Conservation (phyloP, 2,329 filamentous ascomycete genomes). For the Geosmithia morbida region DNA sequence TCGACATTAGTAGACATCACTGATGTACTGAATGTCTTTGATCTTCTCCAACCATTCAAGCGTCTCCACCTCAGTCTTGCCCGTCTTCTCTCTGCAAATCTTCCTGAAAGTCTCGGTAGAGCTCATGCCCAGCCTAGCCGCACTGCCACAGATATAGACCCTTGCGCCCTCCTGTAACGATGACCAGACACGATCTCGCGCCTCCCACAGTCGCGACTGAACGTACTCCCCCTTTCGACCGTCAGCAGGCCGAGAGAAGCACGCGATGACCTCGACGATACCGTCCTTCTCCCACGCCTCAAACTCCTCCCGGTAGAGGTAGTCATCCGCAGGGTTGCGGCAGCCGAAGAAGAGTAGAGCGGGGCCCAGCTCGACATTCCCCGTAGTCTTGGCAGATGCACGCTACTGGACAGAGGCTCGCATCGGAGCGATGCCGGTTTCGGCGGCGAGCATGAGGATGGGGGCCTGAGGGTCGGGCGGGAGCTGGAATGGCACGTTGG, state of each 20-base stretch:
- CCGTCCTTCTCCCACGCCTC: background rate
- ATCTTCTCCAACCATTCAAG: no score
- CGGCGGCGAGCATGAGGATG: conserved; percentile 35
- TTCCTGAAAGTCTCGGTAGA: no score
- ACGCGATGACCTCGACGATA: background rate
- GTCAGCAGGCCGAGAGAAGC: conserved; percentile 4
- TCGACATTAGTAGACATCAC: no score
- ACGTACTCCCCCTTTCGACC: background rate
- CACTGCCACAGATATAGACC: conserved; percentile 43
- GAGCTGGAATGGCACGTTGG: conserved; percentile 22
- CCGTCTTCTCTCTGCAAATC: no score
- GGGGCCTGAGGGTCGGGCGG: conserved; percentile 16
- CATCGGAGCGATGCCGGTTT: conserved; percentile 47
- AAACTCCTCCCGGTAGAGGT: background rate
- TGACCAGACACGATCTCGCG: conserved; percentile 12
- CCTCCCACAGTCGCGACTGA: conserved; percentile 1
- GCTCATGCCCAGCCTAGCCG: background rate
- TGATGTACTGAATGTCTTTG: no score
- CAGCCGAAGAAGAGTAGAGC: conserved; percentile 35
- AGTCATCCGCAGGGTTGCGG: conserved; percentile 25
- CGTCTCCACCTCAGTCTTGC: no score
- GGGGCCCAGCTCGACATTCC: conserved; percentile 32
- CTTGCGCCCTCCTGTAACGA: conserved; percentile 25
- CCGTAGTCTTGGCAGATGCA: conserved; percentile 15
- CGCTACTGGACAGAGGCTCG: conserved; percentile 19